phyloP scores from a whole-genome alignment of 352 stramenopile species.

The Phytophthora vignae region DNA sequence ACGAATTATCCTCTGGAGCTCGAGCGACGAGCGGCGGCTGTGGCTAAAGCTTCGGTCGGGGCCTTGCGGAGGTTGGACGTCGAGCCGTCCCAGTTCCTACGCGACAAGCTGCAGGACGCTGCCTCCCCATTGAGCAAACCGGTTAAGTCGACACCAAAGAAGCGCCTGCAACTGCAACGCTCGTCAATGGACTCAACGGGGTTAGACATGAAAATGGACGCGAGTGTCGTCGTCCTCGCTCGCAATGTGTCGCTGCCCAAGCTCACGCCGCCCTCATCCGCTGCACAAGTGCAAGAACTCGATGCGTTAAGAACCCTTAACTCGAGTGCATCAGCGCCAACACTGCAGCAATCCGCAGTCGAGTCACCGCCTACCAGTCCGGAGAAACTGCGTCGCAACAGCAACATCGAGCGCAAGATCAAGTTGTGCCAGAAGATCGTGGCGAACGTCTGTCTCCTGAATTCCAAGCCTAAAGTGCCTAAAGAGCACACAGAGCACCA shows the following conservation, averaged over 20 bases:
- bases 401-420: conserved; percentile 70
- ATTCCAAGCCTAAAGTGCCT: conserved; percentile 14
- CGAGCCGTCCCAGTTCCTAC: conserved; percentile 52
- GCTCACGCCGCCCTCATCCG: conserved; percentile 10
- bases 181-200: conserved; percentile 1
- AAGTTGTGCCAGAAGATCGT: conserved; percentile 60
- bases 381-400: conserved; percentile 27
- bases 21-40: conserved; percentile 35
- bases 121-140: conserved; percentile 12
- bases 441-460: conserved; percentile 33
- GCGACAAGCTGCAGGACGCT: conserved; percentile 37
- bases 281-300: conserved; percentile 2
- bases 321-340: conserved; percentile 34
- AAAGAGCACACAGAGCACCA: conserved; percentile 22
- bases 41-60: conserved; percentile 1
- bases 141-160: conserved; percentile 55
- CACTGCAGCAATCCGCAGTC: conserved; percentile 7
- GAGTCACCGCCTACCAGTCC: conserved; percentile 4
- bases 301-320: not conserved
- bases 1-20: conserved; percentile 56
- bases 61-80: conserved; percentile 40
- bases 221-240: conserved; percentile 43
- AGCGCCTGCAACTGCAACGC: conserved; percentile 26
- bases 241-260: conserved; percentile 53
- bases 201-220: conserved; percentile 43